A percentile compares a stretch with the other conserved stretches of the same genome.
phyloP scores from a whole-genome alignment of 176 grass and related monocot genomes.

The Tuctoria greenei region DNA sequence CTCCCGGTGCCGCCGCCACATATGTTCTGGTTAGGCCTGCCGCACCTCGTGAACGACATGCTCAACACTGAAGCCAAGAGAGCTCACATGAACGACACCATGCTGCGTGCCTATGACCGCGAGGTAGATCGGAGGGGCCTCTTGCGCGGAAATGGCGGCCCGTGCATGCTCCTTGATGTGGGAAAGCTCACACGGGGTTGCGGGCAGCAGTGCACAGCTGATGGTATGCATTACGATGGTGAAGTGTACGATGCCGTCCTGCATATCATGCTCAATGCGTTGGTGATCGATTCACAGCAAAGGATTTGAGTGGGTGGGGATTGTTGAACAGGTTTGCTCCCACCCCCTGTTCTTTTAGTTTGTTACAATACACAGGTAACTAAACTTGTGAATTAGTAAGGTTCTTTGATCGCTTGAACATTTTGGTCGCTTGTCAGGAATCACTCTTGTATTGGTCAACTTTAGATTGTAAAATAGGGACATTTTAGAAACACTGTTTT shows the following conservation, averaged over 20 bases:
- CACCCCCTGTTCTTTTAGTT: conserved; percentile 46
- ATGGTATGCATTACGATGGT: conserved; percentile 80
- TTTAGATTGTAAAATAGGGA: conserved; percentile 47
- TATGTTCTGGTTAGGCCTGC: conserved; percentile 91
- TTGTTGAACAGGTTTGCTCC: conserved; percentile 58
- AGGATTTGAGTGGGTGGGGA: conserved; percentile 55
- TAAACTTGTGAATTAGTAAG: conserved; percentile 50
- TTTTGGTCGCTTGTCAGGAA: conserved; percentile 25
- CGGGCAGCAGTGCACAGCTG: conserved; percentile 60
- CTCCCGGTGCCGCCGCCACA: conserved; percentile 50
- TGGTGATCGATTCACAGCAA: conserved; percentile 82
- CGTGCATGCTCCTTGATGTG: conserved; percentile 67
- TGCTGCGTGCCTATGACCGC: conserved; percentile 58
- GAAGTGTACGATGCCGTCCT: conserved; percentile 69
- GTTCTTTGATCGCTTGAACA: conserved; percentile 45
- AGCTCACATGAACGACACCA: conserved; percentile 62
- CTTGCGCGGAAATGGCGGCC: conserved; percentile 40
- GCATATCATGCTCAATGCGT: conserved; percentile 87
- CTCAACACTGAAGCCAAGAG: conserved; percentile 90
- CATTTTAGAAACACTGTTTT: conserved; percentile 43
- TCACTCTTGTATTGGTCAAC: conserved; percentile 35
- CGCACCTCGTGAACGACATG: conserved; percentile 60
- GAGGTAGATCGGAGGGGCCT: conserved; percentile 55
- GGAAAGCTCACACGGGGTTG: conserved; percentile 61
- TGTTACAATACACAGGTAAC: conserved; percentile 32